These are phyloP conservation scores for Mycena maculata DNA, from an alignment of 768 basidiomycete species.

Conservation along the genomic window DNA sequence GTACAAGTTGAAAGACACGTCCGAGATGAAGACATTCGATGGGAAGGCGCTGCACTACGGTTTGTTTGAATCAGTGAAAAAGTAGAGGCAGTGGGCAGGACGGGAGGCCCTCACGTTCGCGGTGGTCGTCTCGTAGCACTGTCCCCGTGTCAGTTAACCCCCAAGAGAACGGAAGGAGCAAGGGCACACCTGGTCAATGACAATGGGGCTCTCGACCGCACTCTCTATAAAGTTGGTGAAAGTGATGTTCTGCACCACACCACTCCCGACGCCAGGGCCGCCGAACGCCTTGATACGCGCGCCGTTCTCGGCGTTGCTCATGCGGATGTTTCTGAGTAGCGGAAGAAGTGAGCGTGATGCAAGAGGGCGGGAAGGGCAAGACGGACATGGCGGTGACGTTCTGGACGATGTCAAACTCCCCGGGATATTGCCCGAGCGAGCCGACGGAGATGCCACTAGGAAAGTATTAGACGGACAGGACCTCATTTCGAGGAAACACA, in stretches of 20 bases:
- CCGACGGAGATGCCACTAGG: conserved; percentile 57
- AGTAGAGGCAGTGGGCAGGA: neutral
- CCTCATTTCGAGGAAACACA: conserved; percentile 36
- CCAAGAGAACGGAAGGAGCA: neutral
- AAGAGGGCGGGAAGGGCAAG: neutral
- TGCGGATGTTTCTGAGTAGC: conserved; percentile 60
- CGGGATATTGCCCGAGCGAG: conserved; percentile 67
- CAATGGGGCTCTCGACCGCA: conserved; percentile 68
- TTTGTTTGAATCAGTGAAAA: neutral
- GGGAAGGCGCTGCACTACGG: conserved; percentile 61
- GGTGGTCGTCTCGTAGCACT: conserved; percentile 64
- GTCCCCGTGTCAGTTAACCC: neutral
- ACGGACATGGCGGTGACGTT: conserved; percentile 65
- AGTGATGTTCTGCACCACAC: conserved; percentile 67
- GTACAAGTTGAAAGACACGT: conserved; percentile 66
- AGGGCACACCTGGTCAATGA: conserved; percentile 52
- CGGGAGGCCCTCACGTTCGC: conserved; percentile 36
- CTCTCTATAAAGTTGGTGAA: conserved; percentile 63
- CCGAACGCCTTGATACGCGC: conserved; percentile 78
- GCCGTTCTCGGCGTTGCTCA: conserved; percentile 73
- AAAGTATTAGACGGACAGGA: neutral
- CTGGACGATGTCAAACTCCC: conserved; percentile 68
- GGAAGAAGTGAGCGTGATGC: neutral
- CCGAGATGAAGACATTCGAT: conserved; percentile 65
- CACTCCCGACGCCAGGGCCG: conserved; percentile 67